Evolutionary conservation across 164 flowering plant genomes (phyloP).

Genomic region (Vitis riparia): DNA sequence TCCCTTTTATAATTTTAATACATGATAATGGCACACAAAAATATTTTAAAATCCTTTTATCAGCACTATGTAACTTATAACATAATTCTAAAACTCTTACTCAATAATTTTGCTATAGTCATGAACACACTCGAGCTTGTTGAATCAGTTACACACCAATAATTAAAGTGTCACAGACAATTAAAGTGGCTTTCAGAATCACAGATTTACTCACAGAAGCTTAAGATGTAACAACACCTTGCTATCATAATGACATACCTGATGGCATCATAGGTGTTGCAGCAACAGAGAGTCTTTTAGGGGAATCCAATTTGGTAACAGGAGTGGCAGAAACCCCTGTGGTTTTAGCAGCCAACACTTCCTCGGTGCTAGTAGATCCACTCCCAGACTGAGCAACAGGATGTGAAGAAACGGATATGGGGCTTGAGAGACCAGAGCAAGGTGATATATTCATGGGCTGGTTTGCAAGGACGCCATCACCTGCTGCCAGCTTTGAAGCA

Average conservation of each 20-base stretch:
- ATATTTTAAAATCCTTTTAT: no score
- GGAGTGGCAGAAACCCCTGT: constrained; percentile 30
- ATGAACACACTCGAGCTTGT: no score
- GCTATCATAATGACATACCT: constrained; percentile 32
- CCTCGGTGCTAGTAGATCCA: constrained; percentile 57
- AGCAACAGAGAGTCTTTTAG: constrained; percentile 29
- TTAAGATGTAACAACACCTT: not conserved
- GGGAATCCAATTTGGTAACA: constrained; percentile 47
- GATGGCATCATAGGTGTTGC: constrained; percentile 48
- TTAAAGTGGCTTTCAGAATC: no score
- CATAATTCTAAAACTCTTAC: no score
- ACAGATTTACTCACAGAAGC: no score
- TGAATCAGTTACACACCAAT: no score
- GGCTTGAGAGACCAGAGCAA: constrained; percentile 59
- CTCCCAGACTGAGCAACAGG: constrained; percentile 49
- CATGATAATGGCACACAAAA: no score
- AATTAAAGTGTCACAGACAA: no score
- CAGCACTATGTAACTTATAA: no score
- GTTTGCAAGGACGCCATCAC: constrained; percentile 42
- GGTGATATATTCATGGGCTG: constrained; percentile 36
- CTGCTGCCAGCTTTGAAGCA: constrained; percentile 28
- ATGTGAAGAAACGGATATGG: constrained; percentile 65
- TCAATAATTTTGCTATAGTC: no score
- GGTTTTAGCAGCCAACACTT: constrained; percentile 37
- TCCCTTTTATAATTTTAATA: no score